Conservation (phyloP, 192 early-diverging fungal species). For the Backusella westeae region DNA sequence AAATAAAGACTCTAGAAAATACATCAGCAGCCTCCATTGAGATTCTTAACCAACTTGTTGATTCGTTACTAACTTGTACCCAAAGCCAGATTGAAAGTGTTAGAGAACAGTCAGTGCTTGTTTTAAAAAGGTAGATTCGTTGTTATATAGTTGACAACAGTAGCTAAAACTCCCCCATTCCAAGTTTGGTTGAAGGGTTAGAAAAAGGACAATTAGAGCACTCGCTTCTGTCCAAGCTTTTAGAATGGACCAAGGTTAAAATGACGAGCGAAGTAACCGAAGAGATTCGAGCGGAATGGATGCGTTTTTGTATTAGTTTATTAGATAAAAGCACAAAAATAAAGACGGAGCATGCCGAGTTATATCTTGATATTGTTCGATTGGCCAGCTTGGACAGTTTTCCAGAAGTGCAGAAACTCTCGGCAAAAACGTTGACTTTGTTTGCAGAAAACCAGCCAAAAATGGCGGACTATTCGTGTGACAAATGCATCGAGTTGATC, state of each 20-base stretch:
- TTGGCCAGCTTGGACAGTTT: background rate
- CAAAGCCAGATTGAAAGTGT: constrained; percentile 14
- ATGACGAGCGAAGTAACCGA: constrained; percentile 11
- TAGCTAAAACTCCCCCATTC: background rate
- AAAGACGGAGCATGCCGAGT: background rate
- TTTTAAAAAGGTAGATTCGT: constrained; percentile 1
- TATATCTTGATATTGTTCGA: background rate
- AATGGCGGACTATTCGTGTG: constrained; percentile 3
- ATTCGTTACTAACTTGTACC: constrained; percentile 10
- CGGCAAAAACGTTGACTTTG: background rate
- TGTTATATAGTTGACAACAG: background rate
- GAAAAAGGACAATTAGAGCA: background rate
- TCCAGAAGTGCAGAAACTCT: constrained; percentile 10
- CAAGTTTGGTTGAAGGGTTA: background rate
- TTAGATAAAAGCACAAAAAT: background rate
- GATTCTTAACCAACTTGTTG: background rate
- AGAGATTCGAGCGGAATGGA: constrained; percentile 14
- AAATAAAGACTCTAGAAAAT: background rate
- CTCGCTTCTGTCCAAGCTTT: background rate
- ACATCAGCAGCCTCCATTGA: background rate
- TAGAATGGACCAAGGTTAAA: background rate
- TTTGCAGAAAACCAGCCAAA: constrained; percentile 8
- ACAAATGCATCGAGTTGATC: background rate
- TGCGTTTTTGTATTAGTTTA: background rate
- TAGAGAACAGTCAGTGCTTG: constrained; percentile 8